A percentile compares a stretch with the other conserved stretches of the same genome.
Conservation (phyloP, 2,329 filamentous ascomycete genomes). For the Pochonia chlamydosporia region DNA sequence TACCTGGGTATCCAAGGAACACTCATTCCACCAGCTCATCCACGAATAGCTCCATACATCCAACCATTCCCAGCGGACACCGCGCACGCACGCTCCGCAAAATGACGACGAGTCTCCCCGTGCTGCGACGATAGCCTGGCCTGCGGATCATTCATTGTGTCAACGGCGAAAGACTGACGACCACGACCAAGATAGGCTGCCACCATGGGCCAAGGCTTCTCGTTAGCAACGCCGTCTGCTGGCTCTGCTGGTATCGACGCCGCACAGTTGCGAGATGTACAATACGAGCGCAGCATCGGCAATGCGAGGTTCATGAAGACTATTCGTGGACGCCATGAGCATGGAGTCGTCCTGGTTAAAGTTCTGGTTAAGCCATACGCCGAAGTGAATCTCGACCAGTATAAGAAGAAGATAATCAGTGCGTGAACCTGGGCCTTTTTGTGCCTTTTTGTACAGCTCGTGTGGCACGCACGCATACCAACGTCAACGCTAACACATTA, state of each 20-base stretch:
- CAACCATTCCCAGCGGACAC: not conserved
- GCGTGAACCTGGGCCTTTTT: constrained; percentile 35
- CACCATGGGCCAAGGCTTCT: constrained; percentile 93
- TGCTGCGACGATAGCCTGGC: not conserved
- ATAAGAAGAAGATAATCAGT: constrained; percentile 71
- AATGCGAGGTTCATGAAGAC: constrained; percentile 95
- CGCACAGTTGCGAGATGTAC: constrained; percentile 82
- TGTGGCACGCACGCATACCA: not conserved
- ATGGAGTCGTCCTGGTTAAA: constrained; percentile 90
- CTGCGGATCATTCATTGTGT: not conserved
- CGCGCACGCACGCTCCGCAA: not conserved
- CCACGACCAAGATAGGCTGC: not conserved
- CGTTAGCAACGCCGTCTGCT: constrained; percentile 82
- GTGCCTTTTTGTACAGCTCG: too few relatives aligned
- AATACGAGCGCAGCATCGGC: constrained; percentile 88
- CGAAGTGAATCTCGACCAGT: constrained; percentile 71
- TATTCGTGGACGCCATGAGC: constrained; percentile 81
- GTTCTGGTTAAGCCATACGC: constrained; percentile 89
- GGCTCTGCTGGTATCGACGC: constrained; percentile 92
- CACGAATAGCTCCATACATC: not conserved
- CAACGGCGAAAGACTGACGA: not conserved
- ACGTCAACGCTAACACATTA: constrained; percentile 1
- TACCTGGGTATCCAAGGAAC: not conserved
- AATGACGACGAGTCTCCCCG: constrained; percentile 4
- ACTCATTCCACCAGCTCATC: not conserved